A percentile compares a stretch with the other conserved stretches of the same genome.
phyloP scores from a whole-genome alignment of 1,139 yeast genomes.

The Casaregolazyma suthepensis region DNA sequence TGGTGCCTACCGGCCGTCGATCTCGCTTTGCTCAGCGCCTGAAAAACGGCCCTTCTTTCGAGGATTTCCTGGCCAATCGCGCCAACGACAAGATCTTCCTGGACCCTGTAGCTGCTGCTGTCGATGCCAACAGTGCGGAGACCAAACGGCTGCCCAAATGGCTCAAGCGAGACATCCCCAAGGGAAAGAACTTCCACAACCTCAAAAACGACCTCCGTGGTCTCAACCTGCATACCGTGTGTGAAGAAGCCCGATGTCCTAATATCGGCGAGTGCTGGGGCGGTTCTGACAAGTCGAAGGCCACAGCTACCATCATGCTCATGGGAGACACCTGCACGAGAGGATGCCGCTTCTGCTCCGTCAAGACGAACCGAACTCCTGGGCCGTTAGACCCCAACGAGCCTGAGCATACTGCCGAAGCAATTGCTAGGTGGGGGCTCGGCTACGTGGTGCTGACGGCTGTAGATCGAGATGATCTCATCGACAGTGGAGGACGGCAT shows the following conservation, averaged over 20 bases:
- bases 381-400: constrained; percentile 90
- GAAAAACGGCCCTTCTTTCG: constrained; percentile 88
- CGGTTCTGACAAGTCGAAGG: constrained; percentile 82
- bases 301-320: constrained; percentile 98
- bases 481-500: constrained; percentile 92
- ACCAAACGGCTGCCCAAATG: constrained; percentile 82
- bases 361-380: constrained; percentile 85
- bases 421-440: constrained; percentile 95
- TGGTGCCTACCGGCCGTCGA: background rate
- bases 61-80: constrained; percentile 76
- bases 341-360: constrained; percentile 97
- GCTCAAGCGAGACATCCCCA: constrained; percentile 94
- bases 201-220: constrained; percentile 85
- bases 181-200: constrained; percentile 74
- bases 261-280: constrained; percentile 99
- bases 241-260: constrained; percentile 98
- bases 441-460: constrained; percentile 97
- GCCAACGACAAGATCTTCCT: constrained; percentile 54
- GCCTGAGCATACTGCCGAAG: constrained; percentile 97
- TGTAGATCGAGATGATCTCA: constrained; percentile 92
- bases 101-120: constrained; percentile 35
- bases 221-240: constrained; percentile 84
- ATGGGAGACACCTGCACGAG: constrained; percentile 98
- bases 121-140: constrained; percentile 53
- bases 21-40: constrained; percentile 57